Evolutionary conservation across 2,329 filamentous ascomycete genomes (phyloP).

Genomic region (Teratosphaeriaceae sp.): DNA sequence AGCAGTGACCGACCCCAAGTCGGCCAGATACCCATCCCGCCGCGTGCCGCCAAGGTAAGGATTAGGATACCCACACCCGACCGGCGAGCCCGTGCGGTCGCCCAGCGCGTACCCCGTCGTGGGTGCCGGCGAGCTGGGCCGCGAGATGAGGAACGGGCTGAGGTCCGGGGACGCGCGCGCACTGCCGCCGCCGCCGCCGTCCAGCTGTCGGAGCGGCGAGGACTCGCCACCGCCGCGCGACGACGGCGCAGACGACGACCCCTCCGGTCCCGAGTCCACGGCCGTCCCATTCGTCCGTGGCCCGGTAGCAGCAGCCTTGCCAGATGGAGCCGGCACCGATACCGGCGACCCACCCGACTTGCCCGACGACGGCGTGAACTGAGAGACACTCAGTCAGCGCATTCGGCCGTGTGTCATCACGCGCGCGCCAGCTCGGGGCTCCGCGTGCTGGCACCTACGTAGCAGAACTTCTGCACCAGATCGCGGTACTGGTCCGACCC

Average conservation of each 20-base stretch:
- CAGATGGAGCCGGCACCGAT: no score
- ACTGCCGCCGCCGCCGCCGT: conserved; percentile 21
- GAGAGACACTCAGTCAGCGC: conserved; percentile 28
- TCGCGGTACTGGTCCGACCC: conserved; percentile 91
- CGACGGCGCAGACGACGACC: no score
- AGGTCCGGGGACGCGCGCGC: conserved; percentile 18
- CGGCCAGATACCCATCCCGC: conserved; percentile 28
- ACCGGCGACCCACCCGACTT: conserved; percentile 19
- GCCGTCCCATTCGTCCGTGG: no score
- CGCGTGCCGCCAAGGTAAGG: conserved; percentile 25
- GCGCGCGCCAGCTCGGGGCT: conserved; percentile 26
- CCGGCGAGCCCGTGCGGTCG: conserved; percentile 24
- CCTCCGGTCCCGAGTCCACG: no score
- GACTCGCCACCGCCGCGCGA: no score
- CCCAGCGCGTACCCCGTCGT: conserved; percentile 20
- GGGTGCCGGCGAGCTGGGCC: conserved; percentile 27
- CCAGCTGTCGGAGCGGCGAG: conserved; percentile 22
- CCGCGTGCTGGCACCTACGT: conserved; percentile 67
- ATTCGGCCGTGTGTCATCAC: conserved; percentile 17
- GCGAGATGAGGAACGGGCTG: conserved; percentile 24
- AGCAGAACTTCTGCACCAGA: conserved; percentile 98
- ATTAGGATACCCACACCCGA: conserved; percentile 31
- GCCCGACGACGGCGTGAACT: conserved; percentile 31
- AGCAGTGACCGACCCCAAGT: conserved; percentile 28
- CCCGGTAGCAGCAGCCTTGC: no score